Evolutionary conservation across 306 rosid species (phyloP).

Genomic region (Vicia faba): DNA sequence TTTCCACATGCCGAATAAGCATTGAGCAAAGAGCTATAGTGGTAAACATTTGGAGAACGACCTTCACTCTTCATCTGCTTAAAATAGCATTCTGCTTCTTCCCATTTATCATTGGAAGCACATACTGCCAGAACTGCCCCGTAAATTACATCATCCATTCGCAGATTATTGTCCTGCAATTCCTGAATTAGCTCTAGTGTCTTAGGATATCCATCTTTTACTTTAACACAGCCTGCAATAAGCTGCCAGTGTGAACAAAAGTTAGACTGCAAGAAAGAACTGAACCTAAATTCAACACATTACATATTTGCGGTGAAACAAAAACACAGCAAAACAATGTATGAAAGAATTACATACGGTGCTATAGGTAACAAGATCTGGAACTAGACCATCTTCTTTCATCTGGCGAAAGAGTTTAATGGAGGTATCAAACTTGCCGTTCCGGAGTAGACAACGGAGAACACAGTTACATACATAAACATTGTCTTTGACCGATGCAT

Average conservation of each 20-base stretch:
- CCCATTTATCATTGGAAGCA: slow-evolving; percentile 80
- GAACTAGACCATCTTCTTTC: slow-evolving; percentile 72
- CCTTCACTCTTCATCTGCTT: slow-evolving; percentile 79
- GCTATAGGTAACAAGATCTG: slow-evolving; percentile 85
- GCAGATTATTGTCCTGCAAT: slow-evolving; percentile 55
- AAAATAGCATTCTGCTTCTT: slow-evolving; percentile 79
- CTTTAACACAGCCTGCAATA: slow-evolving; percentile 81
- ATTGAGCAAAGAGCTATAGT: slow-evolving; percentile 86
- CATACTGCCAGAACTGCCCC: slow-evolving; percentile 85
- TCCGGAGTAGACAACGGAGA: slow-evolving; percentile 67
- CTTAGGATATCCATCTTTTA: slow-evolving; percentile 68
- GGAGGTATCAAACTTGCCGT: slow-evolving; percentile 63
- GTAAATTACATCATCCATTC: slow-evolving; percentile 74
- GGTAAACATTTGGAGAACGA: slow-evolving; percentile 67
- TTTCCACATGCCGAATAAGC: slow-evolving; percentile 71
- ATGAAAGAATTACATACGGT: slow-evolving; percentile 55
- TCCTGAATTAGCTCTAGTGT: slow-evolving; percentile 80
- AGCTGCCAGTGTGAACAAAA: slow-evolving; percentile 54
- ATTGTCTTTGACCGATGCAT: slow-evolving; percentile 57
- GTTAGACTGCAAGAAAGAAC: slow-evolving; percentile 21
- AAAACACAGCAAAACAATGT: neutral
- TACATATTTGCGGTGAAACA: no score
- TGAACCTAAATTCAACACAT: slow-evolving; percentile 10
- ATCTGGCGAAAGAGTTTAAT: slow-evolving; percentile 68
- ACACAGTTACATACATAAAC: slow-evolving; percentile 72